Base-by-base conservation (phyloP, 2,329 filamentous ascomycete genomes). In the Fusarium brachygibbosum region DNA sequence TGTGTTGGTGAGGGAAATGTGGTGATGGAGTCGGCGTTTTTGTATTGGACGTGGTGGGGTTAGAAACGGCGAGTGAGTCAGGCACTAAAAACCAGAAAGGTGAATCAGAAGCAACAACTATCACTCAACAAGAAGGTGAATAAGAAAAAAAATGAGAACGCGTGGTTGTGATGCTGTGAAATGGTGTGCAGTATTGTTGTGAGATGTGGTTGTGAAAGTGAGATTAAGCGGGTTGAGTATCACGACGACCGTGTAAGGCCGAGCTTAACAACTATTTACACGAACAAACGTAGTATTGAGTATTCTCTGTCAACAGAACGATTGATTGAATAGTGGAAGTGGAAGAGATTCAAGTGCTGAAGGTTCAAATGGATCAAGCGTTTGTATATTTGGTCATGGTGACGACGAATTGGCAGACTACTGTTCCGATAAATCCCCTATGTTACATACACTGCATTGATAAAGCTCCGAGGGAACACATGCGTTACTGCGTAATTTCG, bases 11-110 rank as follows among this genome's bases (percentile, higher is more conserved):
- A 25, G 14, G 25, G 32, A 19, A 19, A 17, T 19, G 34, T 35
- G 28, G 28, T 51, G 9, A 41, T 42, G 42, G 65, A 41, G 48
- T 50, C 34, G 31, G 23, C 35, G 49, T 35, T 67, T 69, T 67
- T 70, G 67, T 69, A 68, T 38, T 32, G 38, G 25, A 57, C 48
- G 63, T 52, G 53, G 67, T 63, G 67, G 67, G 66, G 61, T 49
- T 38, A 7, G 25, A 7, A 31, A 2, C 66, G 66, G 67, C 41
- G 67, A 50, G 53, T 69, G 67, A 69, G 67, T 69, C 67, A 69
- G 54, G 59, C 40, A 58, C 51, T 35, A 54, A 23, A 25, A 49
- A 31, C 11, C 21, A 28, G n/a, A 44, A 9, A 25, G n/a, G 29
- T 44, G 48, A 59, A 50, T 49, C 28, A 38, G 44, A 25, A 13